Base-by-base conservation (phyloP, 805 yeast genomes). In the Myxozyma sirexii region DNA sequence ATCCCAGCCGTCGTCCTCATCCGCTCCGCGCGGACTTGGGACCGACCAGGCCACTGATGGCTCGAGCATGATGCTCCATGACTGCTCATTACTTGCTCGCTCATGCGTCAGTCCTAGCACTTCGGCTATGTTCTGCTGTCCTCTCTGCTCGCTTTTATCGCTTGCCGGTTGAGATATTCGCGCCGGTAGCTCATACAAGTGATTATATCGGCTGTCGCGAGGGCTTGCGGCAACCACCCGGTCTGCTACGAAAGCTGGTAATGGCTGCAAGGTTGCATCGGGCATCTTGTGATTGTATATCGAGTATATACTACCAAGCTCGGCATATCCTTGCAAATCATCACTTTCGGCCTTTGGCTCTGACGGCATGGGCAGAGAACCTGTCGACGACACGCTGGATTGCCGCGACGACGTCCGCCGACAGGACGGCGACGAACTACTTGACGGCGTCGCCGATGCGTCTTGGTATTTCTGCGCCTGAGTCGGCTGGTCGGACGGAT, bases 311-410 rank as follows among this genome's bases (percentile, higher is more conserved):
- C 17, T 43, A 15, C 39, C 23, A 26, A 37, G 33, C 15, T 24
- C 43, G 15, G 17, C 35, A 19, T 23, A 35, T 3, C 19, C 43
- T 8, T 38, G 43, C 24, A 19, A 46, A 26, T 26, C 21, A 12
- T n/a, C 19, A 13, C 19, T 15, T 17, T 4, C 3, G 8, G 35
- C 6, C 21, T 38, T 24, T 23, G 15, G 24, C 21, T 35, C 35
- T 37, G 42, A 26, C 2, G 53, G 23, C 8, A 23, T 12, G 4
- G 35, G 19, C 5, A 4, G 8, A 6, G 53, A 35, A 1, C 10
- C 24, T n/a, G 24, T 19, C 7, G 53, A 48, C 10, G 53, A 37
- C 29, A 48, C 53, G n/a, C 53, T 48, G 19, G 53, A 48, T 23
- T 48, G 53, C 33, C 53, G 39, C 23, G 53, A 48, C 42, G 53